Base-by-base conservation (phyloP, 345 rosid genomes). In the Salix brachista region DNA sequence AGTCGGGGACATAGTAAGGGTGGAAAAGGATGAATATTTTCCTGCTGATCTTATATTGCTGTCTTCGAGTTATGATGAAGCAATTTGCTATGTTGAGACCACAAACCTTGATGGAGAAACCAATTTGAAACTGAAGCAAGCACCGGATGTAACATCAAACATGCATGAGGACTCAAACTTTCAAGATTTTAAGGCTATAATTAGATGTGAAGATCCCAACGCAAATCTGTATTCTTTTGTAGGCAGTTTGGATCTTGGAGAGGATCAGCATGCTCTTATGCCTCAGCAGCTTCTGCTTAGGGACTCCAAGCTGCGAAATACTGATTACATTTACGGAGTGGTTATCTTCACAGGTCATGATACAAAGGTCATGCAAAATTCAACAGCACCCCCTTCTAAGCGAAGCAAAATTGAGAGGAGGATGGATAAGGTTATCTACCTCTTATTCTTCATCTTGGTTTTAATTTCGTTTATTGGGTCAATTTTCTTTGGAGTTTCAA, bases 101-200 rank as follows among this genome's bases (percentile, higher is more conserved):
- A 96, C 81, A 82, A 96, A 96, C 72, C 94, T 96, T 44, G 99
- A 96, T 12, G 99, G 99, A 34, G 99, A 96, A 83, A 96, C 99
- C 66, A 96, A 93, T 80, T 83, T 96, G 88, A 96, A 93, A 80
- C 83, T 89, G 66, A 91, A 96, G 82, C 97, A 92, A 75, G 92
- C 94, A 8, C 81, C 88, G 10, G 92, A 93, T 36, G 81, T 81
- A 41, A 93, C 98, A 41, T 84, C 91, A 2, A 85, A 75, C 13
- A 67, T 92, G 73, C 86, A 85, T 0, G 97, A 92, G 42, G 96
- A 93, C 64, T 88, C 94, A 0, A 85, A 83, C 83, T 91, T 93
- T 81, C 76, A 76, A 50, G 80, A 89, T 30, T 91, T 93, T 74
- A 93, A 82, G 84, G 93, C 91, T 62, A 54, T 89, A 9, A 84